phyloP scores from a whole-genome alignment of 192 early-diverging fungal species.

The Coemansia guatemalensis region DNA sequence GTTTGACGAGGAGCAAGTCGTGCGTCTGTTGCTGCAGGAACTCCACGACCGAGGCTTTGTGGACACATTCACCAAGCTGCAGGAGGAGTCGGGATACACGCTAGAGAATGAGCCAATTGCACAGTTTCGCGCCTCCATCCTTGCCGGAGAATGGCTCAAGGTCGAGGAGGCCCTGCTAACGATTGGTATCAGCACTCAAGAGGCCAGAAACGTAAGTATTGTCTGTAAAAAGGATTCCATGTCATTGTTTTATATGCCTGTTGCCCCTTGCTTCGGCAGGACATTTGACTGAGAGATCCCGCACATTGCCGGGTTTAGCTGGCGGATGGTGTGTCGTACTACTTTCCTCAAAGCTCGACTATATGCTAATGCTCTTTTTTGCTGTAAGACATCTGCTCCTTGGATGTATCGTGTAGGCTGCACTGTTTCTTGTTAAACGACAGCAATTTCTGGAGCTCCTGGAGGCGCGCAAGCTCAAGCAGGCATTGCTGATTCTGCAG shows the following conservation, averaged over 20 bases:
- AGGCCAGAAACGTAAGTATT: slow-evolving; percentile 23
- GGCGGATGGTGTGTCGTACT: background rate
- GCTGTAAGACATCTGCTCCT: background rate
- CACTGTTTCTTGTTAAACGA: slow-evolving; percentile 72
- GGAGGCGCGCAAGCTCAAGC: slow-evolving; percentile 65
- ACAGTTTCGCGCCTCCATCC: slow-evolving; percentile 68
- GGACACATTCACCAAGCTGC: slow-evolving; percentile 65
- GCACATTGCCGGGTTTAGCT: background rate
- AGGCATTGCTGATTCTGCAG: slow-evolving; percentile 75
- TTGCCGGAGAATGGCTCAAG: slow-evolving; percentile 75
- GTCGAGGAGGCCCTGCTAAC: slow-evolving; percentile 61
- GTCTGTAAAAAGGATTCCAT: background rate
- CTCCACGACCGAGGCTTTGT: slow-evolving; percentile 79
- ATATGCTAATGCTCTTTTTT: background rate
- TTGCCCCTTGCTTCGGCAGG: background rate
- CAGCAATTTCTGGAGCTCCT: slow-evolving; percentile 93
- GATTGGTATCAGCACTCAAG: slow-evolving; percentile 28
- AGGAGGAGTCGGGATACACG: slow-evolving; percentile 76
- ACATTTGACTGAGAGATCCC: background rate
- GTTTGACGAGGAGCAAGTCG: slow-evolving; percentile 67
- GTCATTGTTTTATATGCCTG: background rate
- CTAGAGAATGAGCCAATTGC: slow-evolving; percentile 71
- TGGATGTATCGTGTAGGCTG: slow-evolving; percentile 24
- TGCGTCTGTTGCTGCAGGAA: slow-evolving; percentile 87
- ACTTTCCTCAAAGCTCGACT: background rate